Conservation (phyloP, 352 stramenopile genomes). For the Phytophthora litchii region DNA sequence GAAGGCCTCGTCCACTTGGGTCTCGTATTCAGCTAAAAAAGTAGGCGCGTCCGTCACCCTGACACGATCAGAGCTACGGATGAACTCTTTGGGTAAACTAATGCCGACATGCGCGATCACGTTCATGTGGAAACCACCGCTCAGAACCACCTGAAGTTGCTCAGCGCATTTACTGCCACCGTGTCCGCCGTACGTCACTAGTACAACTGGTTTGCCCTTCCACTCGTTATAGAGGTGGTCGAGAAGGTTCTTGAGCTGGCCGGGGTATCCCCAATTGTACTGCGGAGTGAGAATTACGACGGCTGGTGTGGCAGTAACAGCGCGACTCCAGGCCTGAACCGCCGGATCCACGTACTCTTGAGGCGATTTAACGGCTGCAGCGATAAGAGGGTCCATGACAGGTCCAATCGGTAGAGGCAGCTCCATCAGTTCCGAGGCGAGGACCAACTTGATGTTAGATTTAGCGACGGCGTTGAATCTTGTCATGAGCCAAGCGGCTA, state of each 20-base stretch:
- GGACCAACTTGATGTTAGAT: constrained; percentile 10
- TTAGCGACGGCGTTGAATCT: constrained; percentile 19
- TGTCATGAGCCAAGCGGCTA: constrained; percentile 19
- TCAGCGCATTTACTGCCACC: constrained; percentile 30
- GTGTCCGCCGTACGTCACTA: constrained; percentile 33
- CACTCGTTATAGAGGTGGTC: constrained; percentile 33
- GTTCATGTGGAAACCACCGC: constrained; percentile 26
- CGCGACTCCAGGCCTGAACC: constrained; percentile 26
- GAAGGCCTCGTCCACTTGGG: constrained; percentile 26
- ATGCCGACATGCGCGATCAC: constrained; percentile 27
- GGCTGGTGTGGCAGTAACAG: constrained; percentile 12
- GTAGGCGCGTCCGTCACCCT: constrained; percentile 1
- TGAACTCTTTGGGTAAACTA: constrained; percentile 26
- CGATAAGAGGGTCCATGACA: constrained; percentile 28
- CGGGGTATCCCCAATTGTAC: constrained; percentile 33
- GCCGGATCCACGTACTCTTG: constrained; percentile 23
- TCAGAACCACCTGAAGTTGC: constrained; percentile 23
- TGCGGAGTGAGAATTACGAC: constrained; percentile 30
- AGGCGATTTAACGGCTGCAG: constrained; percentile 13
- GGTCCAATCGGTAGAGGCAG: constrained; percentile 22
- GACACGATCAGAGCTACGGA: constrained; percentile 21
- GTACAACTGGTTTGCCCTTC: constrained; percentile 25
- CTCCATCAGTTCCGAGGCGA: constrained; percentile 24
- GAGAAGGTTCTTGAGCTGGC: constrained; percentile 35
- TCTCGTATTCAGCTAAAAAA: constrained; percentile 29